phyloP scores from a whole-genome alignment of 805 yeast species.

The Clavispora fructus region DNA sequence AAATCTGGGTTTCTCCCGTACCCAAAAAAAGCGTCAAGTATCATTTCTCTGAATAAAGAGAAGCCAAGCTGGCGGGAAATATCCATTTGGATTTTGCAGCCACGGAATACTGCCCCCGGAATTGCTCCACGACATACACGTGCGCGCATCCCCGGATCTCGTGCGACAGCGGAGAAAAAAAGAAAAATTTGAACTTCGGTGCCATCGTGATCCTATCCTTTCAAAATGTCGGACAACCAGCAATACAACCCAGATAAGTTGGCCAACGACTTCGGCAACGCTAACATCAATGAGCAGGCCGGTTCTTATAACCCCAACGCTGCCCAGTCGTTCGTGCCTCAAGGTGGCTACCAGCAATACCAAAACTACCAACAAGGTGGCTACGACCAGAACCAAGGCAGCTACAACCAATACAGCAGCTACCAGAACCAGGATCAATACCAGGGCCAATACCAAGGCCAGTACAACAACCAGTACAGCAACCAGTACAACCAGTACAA shows the following conservation, averaged over 20 bases:
- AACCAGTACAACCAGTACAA: constrained; percentile 18
- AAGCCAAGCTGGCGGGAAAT: neutral
- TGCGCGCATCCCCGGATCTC: neutral
- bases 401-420: constrained; percentile 7
- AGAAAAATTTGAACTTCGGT: constrained; percentile 1
- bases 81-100: neutral
- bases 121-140: neutral
- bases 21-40: too few relatives aligned
- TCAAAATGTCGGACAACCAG: constrained; percentile 12
- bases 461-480: constrained; percentile 10
- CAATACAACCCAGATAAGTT: constrained; percentile 38
- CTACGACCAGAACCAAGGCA: constrained; percentile 1
- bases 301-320: constrained; percentile 41
- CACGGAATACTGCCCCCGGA: neutral
- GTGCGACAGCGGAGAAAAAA: neutral
- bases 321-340: constrained; percentile 46
- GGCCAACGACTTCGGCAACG: constrained; percentile 39
- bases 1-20: too few relatives aligned
- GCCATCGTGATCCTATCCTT: neutral
- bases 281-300: constrained; percentile 26
- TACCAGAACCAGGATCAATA: constrained; percentile 6
- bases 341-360: constrained; percentile 20
- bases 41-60: too few relatives aligned
- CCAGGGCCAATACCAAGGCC: constrained; percentile 7
- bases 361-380: constrained; percentile 6